Base-by-base conservation (phyloP, 2,329 filamentous ascomycete genomes). In the Fusarium miscanthi region DNA sequence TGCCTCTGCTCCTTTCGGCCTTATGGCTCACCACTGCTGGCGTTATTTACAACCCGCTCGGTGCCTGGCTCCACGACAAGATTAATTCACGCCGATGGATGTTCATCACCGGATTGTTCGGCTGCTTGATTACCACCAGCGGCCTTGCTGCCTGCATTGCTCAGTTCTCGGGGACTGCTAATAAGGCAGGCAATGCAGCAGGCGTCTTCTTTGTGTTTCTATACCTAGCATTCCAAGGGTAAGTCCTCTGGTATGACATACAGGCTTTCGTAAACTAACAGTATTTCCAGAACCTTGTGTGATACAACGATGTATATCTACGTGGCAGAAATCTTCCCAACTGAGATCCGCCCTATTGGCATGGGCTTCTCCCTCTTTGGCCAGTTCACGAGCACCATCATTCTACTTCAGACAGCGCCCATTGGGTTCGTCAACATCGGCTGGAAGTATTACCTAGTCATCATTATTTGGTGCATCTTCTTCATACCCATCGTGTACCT, bases 301-400 rank as follows among this genome's bases (percentile, higher is more conserved):
- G 79, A 82, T 56, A 82, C 81, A 0, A 82, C 81, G 13, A 82
- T 82, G 78, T 83, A 82, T 61, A 70, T 78, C 25, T 82, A 82
- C 57, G 74, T 81, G 2, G 78, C 80, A 2, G 81, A 82, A 61
- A 81, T 82, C 56, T 82, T 81, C 58, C 80, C 84, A 3, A 86
- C 84, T 0, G 83, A 86, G 57, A 85, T 87, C 49, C 82, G 86
- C 2, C 81, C 85, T 4, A 87, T 86, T 40, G 85, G 85, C 14
- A 86, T 87, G 82, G 85, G 84, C 1, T 85, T 87, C 73, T 85
- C 83, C 0, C 72, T 87, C 6, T 86, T 87, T 53, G 85, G 85
- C 23, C 84, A 86, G 62, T 86, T 85, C 73, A 81, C 83, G 0
- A 66, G 53, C 5, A 86, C 84, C 2, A 78, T 87, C 6, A 84